A percentile compares a stretch with the other conserved stretches of the same genome.
phyloP scores from a whole-genome alignment of 192 early-diverging fungal genomes.

The Ramicandelaber brevisporus region DNA sequence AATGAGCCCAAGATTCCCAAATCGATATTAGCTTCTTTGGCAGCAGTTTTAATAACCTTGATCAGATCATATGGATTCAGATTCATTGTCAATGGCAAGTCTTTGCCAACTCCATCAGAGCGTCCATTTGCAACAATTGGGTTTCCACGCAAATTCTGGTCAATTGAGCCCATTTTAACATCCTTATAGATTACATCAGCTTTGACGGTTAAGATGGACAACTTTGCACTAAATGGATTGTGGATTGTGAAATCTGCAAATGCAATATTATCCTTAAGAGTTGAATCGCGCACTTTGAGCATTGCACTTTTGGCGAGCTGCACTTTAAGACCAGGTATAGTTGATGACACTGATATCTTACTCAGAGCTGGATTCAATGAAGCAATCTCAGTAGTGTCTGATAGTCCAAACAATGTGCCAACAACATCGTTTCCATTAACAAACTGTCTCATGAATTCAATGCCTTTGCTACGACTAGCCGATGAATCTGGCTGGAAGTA shows the following conservation, averaged over 20 bases:
- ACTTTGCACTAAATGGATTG: slow-evolving; percentile 23
- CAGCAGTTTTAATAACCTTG: slow-evolving; percentile 16
- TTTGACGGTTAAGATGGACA: slow-evolving; percentile 19
- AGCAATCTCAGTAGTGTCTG: slow-evolving; percentile 18
- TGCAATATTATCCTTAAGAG: slow-evolving; percentile 14
- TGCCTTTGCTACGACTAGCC: slow-evolving; percentile 11
- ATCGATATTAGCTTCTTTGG: slow-evolving; percentile 14
- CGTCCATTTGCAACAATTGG: slow-evolving; percentile 16
- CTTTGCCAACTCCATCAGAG: slow-evolving; percentile 9
- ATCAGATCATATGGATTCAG: slow-evolving; percentile 18
- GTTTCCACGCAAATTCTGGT: slow-evolving; percentile 13
- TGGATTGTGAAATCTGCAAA: slow-evolving; percentile 16
- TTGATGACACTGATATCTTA: slow-evolving; percentile 10
- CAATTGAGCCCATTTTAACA: slow-evolving; percentile 15
- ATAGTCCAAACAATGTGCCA: too few relatives aligned
- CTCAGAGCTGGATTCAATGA: slow-evolving; percentile 18
- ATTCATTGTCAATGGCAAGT: slow-evolving; percentile 18
- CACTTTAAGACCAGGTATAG: slow-evolving; percentile 18
- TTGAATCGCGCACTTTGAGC: slow-evolving; percentile 16
- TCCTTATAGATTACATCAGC: slow-evolving; percentile 17
- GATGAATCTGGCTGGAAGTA: slow-evolving; percentile 15
- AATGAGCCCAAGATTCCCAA: too few relatives aligned
- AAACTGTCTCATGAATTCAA: too few relatives aligned
- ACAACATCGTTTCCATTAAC: too few relatives aligned
- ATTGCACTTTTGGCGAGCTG: slow-evolving; percentile 13